Percentiles rank a stretch among this genome's conserved stretches.
These are phyloP conservation scores for Deuterostichococcus epilithicus DNA, from an alignment of 139 green algal genomes.

Conservation along the genomic window DNA sequence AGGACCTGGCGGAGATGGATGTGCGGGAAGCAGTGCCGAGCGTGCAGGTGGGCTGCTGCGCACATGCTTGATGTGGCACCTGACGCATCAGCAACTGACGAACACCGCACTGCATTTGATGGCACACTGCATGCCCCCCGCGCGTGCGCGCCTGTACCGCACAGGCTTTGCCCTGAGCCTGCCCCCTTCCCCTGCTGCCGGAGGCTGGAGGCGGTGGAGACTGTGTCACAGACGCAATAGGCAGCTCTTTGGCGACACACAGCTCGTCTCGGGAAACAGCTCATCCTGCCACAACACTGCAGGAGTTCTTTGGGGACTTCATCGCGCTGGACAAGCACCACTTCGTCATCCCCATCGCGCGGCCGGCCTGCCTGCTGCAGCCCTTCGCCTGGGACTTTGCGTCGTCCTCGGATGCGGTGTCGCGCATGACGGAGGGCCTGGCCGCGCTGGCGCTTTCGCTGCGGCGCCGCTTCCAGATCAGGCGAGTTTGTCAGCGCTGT, in stretches of 20 bases:
- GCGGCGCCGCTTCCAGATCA: slow-evolving; percentile 69
- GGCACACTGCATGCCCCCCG: too few species aligned
- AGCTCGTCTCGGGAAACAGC: too few species aligned
- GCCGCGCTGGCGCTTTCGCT: slow-evolving; percentile 76
- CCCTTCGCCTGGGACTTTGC: slow-evolving; percentile 50
- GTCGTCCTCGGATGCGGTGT: slow-evolving; percentile 30
- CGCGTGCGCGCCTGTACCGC: too few species aligned
- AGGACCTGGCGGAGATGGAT: slow-evolving; percentile 93
- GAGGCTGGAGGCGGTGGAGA: too few species aligned
- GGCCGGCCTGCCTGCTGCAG: slow-evolving; percentile 32
- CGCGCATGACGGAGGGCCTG: slow-evolving; percentile 72
- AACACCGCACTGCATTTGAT: too few species aligned
- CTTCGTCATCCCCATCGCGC: slow-evolving; percentile 68
- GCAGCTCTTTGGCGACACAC: too few species aligned
- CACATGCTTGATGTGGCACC: too few species aligned
- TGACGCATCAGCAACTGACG: too few species aligned
- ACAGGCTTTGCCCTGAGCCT: too few species aligned
- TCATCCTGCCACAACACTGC: slow-evolving; percentile 14
- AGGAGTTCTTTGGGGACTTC: slow-evolving; percentile 92
- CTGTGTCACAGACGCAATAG: too few species aligned
- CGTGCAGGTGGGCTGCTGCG: slow-evolving; percentile 68
- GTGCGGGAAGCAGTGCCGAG: slow-evolving; percentile 64
- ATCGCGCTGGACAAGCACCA: slow-evolving; percentile 72
- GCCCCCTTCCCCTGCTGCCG: too few species aligned
- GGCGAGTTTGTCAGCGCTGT: too few species aligned